These are phyloP conservation scores for Aspergillus vadensis DNA, from an alignment of 2,329 filamentous ascomycete genomes.

Conservation along the genomic window DNA sequence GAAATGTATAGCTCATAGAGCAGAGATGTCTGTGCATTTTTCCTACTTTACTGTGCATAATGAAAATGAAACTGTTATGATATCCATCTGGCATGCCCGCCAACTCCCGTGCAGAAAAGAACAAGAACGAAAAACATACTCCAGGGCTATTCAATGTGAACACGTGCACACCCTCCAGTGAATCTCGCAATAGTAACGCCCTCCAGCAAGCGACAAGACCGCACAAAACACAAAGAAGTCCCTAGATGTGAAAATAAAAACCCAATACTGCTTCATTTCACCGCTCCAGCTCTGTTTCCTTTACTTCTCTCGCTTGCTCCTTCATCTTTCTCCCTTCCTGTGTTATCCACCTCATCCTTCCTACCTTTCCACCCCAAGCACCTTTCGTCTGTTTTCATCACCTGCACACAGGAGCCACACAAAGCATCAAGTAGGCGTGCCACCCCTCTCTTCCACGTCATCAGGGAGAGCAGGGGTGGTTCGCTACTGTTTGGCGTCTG, in stretches of 20 bases:
- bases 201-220: background rate
- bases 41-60: constrained; percentile 7
- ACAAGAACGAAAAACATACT: background rate
- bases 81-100: background rate
- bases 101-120: background rate
- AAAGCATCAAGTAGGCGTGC: background rate
- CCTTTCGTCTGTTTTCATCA: background rate
- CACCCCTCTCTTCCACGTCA: background rate
- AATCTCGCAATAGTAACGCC: background rate
- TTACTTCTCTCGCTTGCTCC: background rate
- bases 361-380: background rate
- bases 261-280: constrained; percentile 1
- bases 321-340: background rate
- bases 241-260: background rate
- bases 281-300: background rate
- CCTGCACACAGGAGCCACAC: background rate
- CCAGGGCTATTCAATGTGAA: background rate
- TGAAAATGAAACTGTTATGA: background rate
- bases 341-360: background rate
- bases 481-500: background rate
- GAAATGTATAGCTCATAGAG: background rate
- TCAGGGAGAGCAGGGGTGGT: background rate
- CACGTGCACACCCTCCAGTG: background rate
- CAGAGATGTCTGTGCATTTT: background rate
- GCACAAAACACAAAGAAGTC: background rate